These are phyloP conservation scores for Fraxinus sp. DNA, from an alignment of 305 asterid genomes.

Conservation along the genomic window DNA sequence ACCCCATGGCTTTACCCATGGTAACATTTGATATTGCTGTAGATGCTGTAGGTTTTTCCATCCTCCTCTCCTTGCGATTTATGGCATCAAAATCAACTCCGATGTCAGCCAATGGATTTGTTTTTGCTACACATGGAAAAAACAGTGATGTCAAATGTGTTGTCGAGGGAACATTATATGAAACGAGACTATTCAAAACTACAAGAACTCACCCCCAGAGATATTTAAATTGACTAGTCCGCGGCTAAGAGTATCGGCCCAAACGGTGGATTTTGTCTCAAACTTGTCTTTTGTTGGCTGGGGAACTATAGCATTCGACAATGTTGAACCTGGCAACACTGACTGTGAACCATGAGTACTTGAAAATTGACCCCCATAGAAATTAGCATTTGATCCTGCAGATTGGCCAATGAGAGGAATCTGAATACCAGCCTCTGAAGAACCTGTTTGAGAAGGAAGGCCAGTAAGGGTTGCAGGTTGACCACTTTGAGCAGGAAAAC, in stretches of 20 bases:
- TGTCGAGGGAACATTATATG: background rate
- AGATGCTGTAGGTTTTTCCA: constrained; percentile 75
- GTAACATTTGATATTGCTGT: constrained; percentile 59
- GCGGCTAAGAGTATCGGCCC: constrained; percentile 96
- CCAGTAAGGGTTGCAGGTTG: constrained; percentile 27
- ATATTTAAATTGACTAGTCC: constrained; percentile 90
- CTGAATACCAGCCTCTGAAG: constrained; percentile 14
- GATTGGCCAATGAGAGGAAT: constrained; percentile 21
- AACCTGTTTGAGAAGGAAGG: background rate
- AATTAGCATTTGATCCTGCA: constrained; percentile 43
- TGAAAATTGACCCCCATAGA: constrained; percentile 38
- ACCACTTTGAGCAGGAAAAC: constrained; percentile 45
- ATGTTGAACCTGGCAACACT: constrained; percentile 39
- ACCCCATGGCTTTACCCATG: constrained; percentile 99
- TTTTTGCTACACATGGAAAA: constrained; percentile 61
- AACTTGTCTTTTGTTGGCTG: constrained; percentile 73
- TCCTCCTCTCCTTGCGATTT: constrained; percentile 89
- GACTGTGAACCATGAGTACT: background rate
- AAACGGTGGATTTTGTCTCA: constrained; percentile 85
- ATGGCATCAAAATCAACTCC: constrained; percentile 97
- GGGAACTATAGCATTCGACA: constrained; percentile 44
- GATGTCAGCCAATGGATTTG: constrained; percentile 80
- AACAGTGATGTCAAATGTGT: constrained; percentile 15
- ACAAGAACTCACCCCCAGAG: constrained; percentile 76
- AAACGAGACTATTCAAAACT: background rate